These are phyloP conservation scores for Aphanomyces astaci DNA, from an alignment of 352 stramenopile genomes.

Conservation along the genomic window DNA sequence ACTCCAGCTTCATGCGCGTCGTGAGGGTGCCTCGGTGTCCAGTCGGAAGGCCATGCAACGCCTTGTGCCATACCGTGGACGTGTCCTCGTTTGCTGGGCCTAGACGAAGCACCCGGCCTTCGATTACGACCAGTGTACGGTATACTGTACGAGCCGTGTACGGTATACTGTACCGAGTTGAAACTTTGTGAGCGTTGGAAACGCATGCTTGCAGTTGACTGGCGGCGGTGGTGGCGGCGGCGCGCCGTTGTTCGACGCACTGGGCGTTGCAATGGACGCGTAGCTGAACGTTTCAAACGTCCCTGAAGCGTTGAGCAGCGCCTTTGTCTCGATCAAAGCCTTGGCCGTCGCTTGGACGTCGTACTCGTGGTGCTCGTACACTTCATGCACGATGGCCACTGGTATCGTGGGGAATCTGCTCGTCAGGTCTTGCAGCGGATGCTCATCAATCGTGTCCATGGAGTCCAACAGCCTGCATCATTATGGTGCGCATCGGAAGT, in stretches of 20 bases:
- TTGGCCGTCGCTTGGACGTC: slow-evolving; percentile 3
- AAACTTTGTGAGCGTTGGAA: slow-evolving; percentile 4
- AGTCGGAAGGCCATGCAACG: slow-evolving; percentile 3
- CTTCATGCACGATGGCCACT: not conserved
- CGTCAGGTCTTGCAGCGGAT: slow-evolving; percentile 1
- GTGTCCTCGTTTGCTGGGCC: not conserved
- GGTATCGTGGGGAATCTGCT: not conserved
- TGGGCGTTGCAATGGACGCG: slow-evolving; percentile 4
- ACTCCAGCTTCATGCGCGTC: slow-evolving; percentile 15
- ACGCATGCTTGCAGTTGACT: not conserved
- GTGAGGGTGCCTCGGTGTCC: slow-evolving; percentile 1
- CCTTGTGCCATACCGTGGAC: not conserved
- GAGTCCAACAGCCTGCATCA: not conserved
- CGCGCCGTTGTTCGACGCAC: not conserved
- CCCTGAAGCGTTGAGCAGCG: not conserved
- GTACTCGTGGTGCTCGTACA: slow-evolving; percentile 10
- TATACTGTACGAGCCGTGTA: too few species aligned
- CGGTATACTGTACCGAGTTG: not conserved
- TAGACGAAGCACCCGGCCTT: too few species aligned
- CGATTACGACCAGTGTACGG: too few species aligned
- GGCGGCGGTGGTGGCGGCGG: not conserved
- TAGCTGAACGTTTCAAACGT: slow-evolving; percentile 17
- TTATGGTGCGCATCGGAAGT: not conserved
- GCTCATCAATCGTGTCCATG: slow-evolving; percentile 10
- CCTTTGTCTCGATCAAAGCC: not conserved